Percentiles rank a stretch among this genome's conserved stretches.
These are phyloP conservation scores for Oryza nivara DNA, from an alignment of 176 grass and related monocot genomes.

Conservation along the genomic window DNA sequence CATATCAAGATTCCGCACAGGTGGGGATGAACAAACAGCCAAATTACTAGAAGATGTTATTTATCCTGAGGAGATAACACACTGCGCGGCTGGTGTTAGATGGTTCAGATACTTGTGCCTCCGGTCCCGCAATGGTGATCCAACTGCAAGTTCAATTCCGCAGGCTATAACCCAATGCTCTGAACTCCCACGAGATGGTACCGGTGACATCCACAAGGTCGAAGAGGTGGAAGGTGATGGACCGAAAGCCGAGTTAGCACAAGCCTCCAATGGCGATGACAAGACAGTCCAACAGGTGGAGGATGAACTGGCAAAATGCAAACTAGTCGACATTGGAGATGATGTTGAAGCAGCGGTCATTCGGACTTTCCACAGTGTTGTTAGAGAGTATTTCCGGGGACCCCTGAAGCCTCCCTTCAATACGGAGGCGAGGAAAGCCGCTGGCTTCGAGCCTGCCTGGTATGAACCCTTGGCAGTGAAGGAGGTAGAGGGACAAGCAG, in stretches of 20 bases:
- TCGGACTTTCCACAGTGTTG: conserved; percentile 61
- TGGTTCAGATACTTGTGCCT: conserved; percentile 89
- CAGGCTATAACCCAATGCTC: conserved; percentile 1
- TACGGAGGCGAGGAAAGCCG: conserved; percentile 62
- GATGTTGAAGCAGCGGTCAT: conserved; percentile 47
- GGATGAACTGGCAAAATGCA: conserved; percentile 22
- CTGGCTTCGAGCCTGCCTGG: conserved; percentile 82
- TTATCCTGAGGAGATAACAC: conserved; percentile 92
- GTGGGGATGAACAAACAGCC: conserved; percentile 78
- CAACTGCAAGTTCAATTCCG: conserved; percentile 22
- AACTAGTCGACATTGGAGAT: neutral
- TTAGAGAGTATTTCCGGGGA: conserved; percentile 77
- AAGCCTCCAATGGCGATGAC: neutral
- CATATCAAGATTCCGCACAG: conserved; percentile 79
- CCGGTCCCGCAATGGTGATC: neutral
- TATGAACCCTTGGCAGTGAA: conserved; percentile 79
- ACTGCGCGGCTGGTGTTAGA: conserved; percentile 79
- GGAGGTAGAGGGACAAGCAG: conserved; percentile 36
- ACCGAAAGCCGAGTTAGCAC: neutral
- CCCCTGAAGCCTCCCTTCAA: conserved; percentile 88
- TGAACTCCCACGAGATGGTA: conserved; percentile 22
- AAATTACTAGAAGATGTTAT: conserved; percentile 73
- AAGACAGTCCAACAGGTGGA: conserved; percentile 1
- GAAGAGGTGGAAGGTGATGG: neutral
- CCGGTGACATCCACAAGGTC: neutral